Evolutionary conservation across 257 asterid species (phyloP), one percentile per base, ranked within the genome.

Genomic region (Solanum virginianum): DNA sequence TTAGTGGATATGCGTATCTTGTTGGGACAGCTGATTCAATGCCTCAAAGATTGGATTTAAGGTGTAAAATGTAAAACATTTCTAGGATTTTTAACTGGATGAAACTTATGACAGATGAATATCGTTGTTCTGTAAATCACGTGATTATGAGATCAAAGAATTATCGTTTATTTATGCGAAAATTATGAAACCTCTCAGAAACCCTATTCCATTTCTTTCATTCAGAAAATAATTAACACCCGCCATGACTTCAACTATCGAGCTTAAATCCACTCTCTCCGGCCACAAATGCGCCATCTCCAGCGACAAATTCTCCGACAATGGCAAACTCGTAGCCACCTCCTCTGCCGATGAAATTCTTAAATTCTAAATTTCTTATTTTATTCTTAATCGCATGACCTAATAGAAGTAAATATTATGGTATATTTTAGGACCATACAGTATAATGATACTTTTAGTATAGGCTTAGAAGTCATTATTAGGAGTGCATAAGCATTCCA

Each of bases 271-370:
- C 85, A 94, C 95, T 65, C 89, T 97, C 85, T 83, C 96, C 87
- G 94, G 90, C 88, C 99, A 97, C 90, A 95, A 91, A 55, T 90
- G 90, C 84, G 94, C 97, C 86, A 71, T 94, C 90, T 91, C 98
- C 86, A 45, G 88, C 88, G 95, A 94, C 88, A 92, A 93, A 80
- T 97, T 95, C 91, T 97, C 98, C 86, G 95, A 93, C 82, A 93
- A 92, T 88, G 98, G 98, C 85, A 84, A 82, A 54, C 87, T 93
- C 85, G 90, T 97, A 70, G 98, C 94, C 90, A 87, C 98, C 72
- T 84, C 92, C 85, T 92, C 99, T 80, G 97, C 96, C 88, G 98
- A 97, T 88, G 93, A 92, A 90, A 92, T 98, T 51, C 47, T 43
- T 43, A 7, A 43, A 43, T 43, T 43, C 47, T 43, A 7, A 43